These are phyloP conservation scores for Umbelopsis ramanniana DNA, from an alignment of 192 early-diverging fungal genomes.

Conservation along the genomic window DNA sequence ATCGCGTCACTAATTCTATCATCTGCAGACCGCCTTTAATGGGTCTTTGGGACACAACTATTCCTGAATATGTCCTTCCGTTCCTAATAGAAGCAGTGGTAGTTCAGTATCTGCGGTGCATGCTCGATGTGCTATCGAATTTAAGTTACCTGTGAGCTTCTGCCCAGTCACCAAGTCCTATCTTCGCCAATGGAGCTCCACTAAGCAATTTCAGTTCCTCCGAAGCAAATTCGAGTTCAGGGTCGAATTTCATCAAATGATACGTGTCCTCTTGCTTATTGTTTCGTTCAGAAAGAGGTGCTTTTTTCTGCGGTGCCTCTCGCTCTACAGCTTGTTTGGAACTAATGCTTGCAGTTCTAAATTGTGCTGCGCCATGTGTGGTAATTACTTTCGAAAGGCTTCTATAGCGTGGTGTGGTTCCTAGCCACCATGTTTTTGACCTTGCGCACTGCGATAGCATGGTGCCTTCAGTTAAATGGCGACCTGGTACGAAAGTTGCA, in stretches of 20 bases:
- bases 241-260: not conserved
- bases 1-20: slow-evolving; percentile 25
- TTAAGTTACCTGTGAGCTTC: slow-evolving; percentile 31
- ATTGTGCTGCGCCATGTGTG: not conserved
- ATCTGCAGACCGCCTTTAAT: slow-evolving; percentile 33
- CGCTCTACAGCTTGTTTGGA: not conserved
- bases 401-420: too few species aligned
- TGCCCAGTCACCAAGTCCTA: slow-evolving; percentile 32
- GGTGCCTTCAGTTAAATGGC: not conserved
- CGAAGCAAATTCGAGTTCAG: not conserved
- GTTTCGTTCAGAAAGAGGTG: not conserved
- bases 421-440: not conserved
- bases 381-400: too few species aligned
- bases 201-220: slow-evolving; percentile 4
- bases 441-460: slow-evolving; percentile 1
- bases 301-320: not conserved
- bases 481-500: not conserved
- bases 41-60: slow-evolving; percentile 27
- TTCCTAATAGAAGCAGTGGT: slow-evolving; percentile 11
- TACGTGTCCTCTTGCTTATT: not conserved
- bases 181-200: not conserved
- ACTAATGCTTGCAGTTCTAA: not conserved
- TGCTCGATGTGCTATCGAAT: not conserved
- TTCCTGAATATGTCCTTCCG: slow-evolving; percentile 34
- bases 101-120: not conserved